These are phyloP conservation scores for Neckera pumila DNA, from an alignment of 225 moss, liverwort and hornwort species.

Conservation along the genomic window DNA sequence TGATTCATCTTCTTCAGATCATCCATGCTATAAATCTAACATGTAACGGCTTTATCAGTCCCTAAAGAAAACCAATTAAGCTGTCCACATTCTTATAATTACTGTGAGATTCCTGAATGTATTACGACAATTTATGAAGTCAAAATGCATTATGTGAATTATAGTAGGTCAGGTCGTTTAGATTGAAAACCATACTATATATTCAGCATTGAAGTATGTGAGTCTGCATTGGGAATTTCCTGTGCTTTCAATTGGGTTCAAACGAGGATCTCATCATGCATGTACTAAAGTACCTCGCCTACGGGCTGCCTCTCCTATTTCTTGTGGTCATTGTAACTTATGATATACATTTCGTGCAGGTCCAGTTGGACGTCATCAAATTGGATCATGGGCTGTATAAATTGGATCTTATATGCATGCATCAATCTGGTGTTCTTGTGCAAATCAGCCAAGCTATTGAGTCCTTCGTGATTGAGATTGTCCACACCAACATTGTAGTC, in stretches of 20 bases:
- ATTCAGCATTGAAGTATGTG: neutral
- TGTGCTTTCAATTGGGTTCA: neutral
- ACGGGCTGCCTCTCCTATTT: neutral
- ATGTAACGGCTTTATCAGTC: neutral
- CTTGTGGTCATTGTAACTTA: neutral
- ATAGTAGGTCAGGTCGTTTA: neutral
- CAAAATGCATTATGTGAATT: neutral
- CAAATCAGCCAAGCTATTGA: conserved; percentile 26
- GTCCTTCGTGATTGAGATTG: conserved; percentile 28
- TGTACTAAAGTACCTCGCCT: neutral
- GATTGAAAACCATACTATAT: neutral
- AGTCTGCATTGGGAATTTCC: neutral
- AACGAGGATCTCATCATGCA: neutral
- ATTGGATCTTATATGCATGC: conserved; percentile 15
- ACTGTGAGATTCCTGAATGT: neutral
- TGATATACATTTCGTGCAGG: neutral
- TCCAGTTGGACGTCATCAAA: conserved; percentile 15
- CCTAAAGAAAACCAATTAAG: neutral
- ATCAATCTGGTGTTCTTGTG: conserved; percentile 5
- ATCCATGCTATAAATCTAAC: neutral
- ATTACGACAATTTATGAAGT: neutral
- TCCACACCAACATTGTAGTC: conserved; percentile 20
- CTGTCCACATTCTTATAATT: neutral
- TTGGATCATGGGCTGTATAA: conserved; percentile 27
- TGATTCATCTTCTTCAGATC: neutral